Evolutionary conservation across 1,284 basidiomycete species (phyloP).

Genomic region (Pseudozyma thailandica): DNA sequence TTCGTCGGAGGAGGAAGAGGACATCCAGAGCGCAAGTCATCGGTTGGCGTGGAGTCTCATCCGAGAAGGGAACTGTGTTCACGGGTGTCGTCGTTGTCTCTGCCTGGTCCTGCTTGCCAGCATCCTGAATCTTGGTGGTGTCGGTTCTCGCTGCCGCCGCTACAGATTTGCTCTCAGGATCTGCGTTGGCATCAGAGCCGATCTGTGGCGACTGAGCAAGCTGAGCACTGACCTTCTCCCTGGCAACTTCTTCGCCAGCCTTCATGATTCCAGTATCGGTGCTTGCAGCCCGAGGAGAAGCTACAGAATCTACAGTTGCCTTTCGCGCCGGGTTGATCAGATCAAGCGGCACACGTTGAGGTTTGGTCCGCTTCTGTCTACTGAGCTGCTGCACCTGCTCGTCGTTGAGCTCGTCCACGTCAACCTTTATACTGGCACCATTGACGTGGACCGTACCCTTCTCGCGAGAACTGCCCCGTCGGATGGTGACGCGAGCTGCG

Average conservation of each 20-base stretch:
- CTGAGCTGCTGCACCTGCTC: constrained; percentile 84
- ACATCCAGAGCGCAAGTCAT: constrained; percentile 65
- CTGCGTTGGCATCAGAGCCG: neutral
- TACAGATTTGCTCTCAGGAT: neutral
- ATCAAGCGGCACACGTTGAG: constrained; percentile 88
- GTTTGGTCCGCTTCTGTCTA: constrained; percentile 87
- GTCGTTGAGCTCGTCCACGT: constrained; percentile 88
- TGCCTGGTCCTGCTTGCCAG: neutral
- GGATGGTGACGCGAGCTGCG: constrained; percentile 75
- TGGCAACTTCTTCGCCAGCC: neutral
- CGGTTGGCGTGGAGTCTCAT: constrained; percentile 56
- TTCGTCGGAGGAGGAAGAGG: constrained; percentile 60
- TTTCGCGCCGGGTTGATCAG: constrained; percentile 57
- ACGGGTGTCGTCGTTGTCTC: constrained; percentile 12
- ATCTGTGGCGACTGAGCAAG: neutral
- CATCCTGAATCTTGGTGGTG: constrained; percentile 8
- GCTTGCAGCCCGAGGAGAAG: neutral
- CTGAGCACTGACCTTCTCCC: constrained; percentile 7
- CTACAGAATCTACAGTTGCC: constrained; percentile 1
- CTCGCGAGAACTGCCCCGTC: constrained; percentile 75
- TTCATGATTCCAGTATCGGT: constrained; percentile 4
- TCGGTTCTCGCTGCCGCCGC: neutral
- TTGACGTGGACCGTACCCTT: constrained; percentile 87
- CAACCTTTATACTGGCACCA: constrained; percentile 85
- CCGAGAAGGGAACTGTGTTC: constrained; percentile 46